Evolutionary conservation across 2,329 filamentous ascomycete genomes (phyloP).

Genomic region (Aspergillus sp.): DNA sequence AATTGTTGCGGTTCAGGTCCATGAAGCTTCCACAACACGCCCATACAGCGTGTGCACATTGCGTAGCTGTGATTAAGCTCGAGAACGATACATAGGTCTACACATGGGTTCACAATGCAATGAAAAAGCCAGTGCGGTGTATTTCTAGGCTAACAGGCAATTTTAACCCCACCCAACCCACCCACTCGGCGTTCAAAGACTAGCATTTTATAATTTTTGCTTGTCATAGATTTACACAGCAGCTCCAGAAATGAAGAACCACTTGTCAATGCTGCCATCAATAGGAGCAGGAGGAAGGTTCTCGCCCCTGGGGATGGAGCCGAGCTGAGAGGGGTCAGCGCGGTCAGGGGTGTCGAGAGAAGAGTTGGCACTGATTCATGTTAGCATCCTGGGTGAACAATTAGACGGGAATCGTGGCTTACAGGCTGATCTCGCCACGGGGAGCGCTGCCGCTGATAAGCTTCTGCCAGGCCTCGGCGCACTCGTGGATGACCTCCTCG

Average conservation of each 20-base stretch:
- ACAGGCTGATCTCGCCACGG: conserved; percentile 79
- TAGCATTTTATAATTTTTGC: conserved; percentile 37
- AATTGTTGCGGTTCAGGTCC: not conserved
- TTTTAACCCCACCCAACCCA: conserved; percentile 20
- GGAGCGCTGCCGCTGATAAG: conserved; percentile 88
- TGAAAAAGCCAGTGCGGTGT: not conserved
- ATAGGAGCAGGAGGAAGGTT: conserved; percentile 85
- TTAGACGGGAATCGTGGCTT: conserved; percentile 45
- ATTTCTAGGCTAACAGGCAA: conserved; percentile 7
- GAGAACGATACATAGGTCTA: not conserved
- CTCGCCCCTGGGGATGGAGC: conserved; percentile 77
- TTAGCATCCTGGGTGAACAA: conserved; percentile 18
- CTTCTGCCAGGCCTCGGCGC: conserved; percentile 94
- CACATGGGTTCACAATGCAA: not conserved
- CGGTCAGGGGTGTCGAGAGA: conserved; percentile 76
- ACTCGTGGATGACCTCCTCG: conserved; percentile 93
- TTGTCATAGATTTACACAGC: conserved; percentile 64
- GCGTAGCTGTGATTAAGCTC: not conserved
- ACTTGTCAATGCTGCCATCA: conserved; percentile 97
- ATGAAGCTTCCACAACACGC: not conserved
- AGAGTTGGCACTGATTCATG: conserved; percentile 70
- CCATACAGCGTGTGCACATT: no score
- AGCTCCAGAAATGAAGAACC: conserved; percentile 99
- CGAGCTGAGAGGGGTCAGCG: conserved; percentile 70
- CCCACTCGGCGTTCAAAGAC: conserved; percentile 16